A percentile compares a stretch with the other conserved stretches of the same genome.
Evolutionary conservation across 1,139 yeast genomes (phyloP).

Genomic region (Yamadazyma dendronema): DNA sequence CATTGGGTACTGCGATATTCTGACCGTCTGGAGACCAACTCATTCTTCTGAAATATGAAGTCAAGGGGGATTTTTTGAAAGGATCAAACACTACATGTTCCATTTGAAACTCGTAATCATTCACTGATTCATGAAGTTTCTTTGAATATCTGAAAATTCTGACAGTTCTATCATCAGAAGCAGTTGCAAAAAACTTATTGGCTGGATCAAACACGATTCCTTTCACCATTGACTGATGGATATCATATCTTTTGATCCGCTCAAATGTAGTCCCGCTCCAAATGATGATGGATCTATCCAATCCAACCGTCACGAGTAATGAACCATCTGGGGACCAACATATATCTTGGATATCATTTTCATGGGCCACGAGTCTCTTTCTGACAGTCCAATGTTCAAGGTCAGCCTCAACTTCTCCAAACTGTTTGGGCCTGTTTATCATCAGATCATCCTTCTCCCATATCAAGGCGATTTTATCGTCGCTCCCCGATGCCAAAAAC

Average conservation of each 20-base stretch:
- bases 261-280: constrained; percentile 96
- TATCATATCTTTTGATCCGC: constrained; percentile 80
- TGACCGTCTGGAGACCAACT: constrained; percentile 99
- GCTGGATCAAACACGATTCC: constrained; percentile 98
- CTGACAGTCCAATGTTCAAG: constrained; percentile 92
- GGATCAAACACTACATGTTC: constrained; percentile 85
- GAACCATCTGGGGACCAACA: constrained; percentile 98
- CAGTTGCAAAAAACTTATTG: constrained; percentile 93
- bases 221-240: constrained; percentile 93
- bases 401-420: constrained; percentile 59
- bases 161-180: constrained; percentile 91
- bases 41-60: constrained; percentile 86
- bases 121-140: constrained; percentile 49
- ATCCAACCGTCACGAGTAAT: constrained; percentile 86
- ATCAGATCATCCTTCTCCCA: constrained; percentile 87
- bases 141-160: constrained; percentile 83
- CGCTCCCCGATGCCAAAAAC: constrained; percentile 91
- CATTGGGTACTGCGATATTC: constrained; percentile 94
- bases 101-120: constrained; percentile 77
- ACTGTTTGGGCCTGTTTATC: constrained; percentile 39
- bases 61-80: constrained; percentile 82
- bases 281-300: constrained; percentile 85
- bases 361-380: constrained; percentile 90
- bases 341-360: constrained; percentile 93
- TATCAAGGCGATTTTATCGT: constrained; percentile 84